phyloP scores from a whole-genome alignment of 1,284 basidiomycete species.

The Uromyces viciae-fabae region DNA sequence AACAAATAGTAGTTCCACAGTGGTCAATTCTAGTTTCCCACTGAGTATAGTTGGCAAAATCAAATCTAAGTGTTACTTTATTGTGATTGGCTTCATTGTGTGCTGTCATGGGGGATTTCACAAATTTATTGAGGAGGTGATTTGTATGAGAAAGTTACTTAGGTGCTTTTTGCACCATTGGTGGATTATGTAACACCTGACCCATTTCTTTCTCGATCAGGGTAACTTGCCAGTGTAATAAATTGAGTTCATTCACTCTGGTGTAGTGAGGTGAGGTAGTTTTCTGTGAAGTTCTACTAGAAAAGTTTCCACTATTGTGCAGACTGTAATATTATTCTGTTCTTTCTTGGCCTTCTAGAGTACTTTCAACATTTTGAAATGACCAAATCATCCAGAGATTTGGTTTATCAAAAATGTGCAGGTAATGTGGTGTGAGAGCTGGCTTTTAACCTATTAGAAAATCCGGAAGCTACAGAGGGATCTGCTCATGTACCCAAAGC shows the following conservation, averaged over 20 bases:
- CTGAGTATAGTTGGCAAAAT: background rate
- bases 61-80: background rate
- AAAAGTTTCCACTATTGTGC: too few species aligned
- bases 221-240: background rate
- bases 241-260: background rate
- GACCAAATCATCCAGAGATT: background rate
- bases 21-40: background rate
- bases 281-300: too few species aligned
- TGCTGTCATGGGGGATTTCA: background rate
- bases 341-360: background rate
- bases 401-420: background rate
- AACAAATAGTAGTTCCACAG: too few species aligned
- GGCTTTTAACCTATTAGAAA: slow-evolving; percentile 7
- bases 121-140: background rate
- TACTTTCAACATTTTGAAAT: background rate
- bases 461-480: background rate
- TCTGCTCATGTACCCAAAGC: background rate
- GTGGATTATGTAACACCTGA: background rate
- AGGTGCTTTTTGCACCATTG: background rate
- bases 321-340: too few species aligned
- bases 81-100: background rate
- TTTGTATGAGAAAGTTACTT: too few species aligned
- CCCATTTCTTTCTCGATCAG: background rate
- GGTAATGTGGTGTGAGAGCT: background rate
- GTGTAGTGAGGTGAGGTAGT: background rate